phyloP scores from a whole-genome alignment of 495 filamentous ascomycete genomes.

The Trichocladium antarcticum region DNA sequence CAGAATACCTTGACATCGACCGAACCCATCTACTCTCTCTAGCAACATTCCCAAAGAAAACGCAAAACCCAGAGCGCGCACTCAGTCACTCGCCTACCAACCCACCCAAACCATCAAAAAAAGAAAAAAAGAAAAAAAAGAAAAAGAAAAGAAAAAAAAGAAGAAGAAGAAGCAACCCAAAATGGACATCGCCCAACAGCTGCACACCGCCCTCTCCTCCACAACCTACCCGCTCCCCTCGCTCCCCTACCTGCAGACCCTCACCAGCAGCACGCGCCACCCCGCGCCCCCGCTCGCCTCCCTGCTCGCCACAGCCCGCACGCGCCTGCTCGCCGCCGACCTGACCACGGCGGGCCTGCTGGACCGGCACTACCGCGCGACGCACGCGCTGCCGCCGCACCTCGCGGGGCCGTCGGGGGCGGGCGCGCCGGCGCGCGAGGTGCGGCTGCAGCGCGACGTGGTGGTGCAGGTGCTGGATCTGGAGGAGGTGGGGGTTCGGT shows the following conservation, averaged over 20 bases:
- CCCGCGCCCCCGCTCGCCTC: slow-evolving; percentile 55
- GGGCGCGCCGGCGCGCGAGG: slow-evolving; percentile 31
- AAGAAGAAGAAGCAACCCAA: not conserved
- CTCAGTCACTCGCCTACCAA: not conserved
- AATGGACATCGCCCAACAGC: slow-evolving; percentile 16
- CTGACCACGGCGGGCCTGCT: slow-evolving; percentile 50
- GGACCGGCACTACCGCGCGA: slow-evolving; percentile 27
- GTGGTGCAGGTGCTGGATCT: slow-evolving; percentile 75
- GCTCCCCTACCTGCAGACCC: slow-evolving; percentile 27
- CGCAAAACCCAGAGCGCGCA: too few species aligned
- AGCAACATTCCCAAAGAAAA: too few species aligned
- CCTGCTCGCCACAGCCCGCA: slow-evolving; percentile 65
- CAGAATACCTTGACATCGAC: too few species aligned
- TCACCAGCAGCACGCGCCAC: slow-evolving; percentile 23
- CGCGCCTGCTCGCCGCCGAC: slow-evolving; percentile 70
- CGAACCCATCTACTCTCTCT: too few species aligned
- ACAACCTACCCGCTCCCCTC: slow-evolving; percentile 32
- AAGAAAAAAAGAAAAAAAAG: not conserved
- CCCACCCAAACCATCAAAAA: not conserved
- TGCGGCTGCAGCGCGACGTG: slow-evolving; percentile 46
- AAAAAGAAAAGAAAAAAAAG: not conserved
- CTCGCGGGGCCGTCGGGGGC: slow-evolving; percentile 41
- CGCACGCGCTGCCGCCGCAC: slow-evolving; percentile 48
- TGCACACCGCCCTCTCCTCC: slow-evolving; percentile 26
- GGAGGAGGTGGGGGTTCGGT: slow-evolving; percentile 66